Conservation (phyloP, 2,329 filamentous ascomycete genomes). For the Colletotrichum eremochloae region DNA sequence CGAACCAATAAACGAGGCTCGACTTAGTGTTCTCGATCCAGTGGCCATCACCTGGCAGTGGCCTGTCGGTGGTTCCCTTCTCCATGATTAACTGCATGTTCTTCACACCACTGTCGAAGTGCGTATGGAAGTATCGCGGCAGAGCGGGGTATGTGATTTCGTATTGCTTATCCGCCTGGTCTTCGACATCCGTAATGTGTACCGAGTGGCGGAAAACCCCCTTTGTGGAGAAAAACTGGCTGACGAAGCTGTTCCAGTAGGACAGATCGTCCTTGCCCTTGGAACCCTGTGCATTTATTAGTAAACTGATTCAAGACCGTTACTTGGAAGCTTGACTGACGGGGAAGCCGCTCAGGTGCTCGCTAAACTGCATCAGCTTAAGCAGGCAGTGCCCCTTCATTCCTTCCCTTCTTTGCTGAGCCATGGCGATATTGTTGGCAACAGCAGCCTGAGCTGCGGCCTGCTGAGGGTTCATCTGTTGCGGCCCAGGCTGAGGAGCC, state of each 20-base stretch:
- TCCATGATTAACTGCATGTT: conserved; percentile 90
- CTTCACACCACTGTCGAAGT: conserved; percentile 88
- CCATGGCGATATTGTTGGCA: conserved; percentile 51
- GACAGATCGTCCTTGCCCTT: conserved; percentile 76
- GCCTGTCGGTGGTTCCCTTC: conserved; percentile 68
- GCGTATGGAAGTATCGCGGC: conserved; percentile 89
- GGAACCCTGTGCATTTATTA: conserved; percentile 57
- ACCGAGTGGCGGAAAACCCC: conserved; percentile 84
- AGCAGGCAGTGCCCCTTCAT: conserved; percentile 71
- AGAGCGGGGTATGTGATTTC: conserved; percentile 87
- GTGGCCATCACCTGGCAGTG: conserved; percentile 73
- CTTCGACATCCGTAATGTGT: conserved; percentile 66
- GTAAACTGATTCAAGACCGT: neutral
- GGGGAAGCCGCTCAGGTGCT: conserved; percentile 70
- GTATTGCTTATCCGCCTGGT: conserved; percentile 79
- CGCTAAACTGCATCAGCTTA: conserved; percentile 73
- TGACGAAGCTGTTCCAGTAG: conserved; percentile 86
- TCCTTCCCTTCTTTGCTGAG: conserved; percentile 62
- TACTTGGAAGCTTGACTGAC: conserved; percentile 53
- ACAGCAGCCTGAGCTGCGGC: conserved; percentile 45
- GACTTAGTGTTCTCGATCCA: conserved; percentile 82
- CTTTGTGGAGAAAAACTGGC: conserved; percentile 82
- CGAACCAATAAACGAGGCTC: conserved; percentile 90
- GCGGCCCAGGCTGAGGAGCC: conserved; percentile 51
- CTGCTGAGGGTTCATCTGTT: conserved; percentile 45